Percentiles rank a stretch among this genome's conserved stretches.
These are phyloP conservation scores for Hyaloscypha hepaticicola DNA, from an alignment of 495 filamentous ascomycete species.

Conservation along the genomic window DNA sequence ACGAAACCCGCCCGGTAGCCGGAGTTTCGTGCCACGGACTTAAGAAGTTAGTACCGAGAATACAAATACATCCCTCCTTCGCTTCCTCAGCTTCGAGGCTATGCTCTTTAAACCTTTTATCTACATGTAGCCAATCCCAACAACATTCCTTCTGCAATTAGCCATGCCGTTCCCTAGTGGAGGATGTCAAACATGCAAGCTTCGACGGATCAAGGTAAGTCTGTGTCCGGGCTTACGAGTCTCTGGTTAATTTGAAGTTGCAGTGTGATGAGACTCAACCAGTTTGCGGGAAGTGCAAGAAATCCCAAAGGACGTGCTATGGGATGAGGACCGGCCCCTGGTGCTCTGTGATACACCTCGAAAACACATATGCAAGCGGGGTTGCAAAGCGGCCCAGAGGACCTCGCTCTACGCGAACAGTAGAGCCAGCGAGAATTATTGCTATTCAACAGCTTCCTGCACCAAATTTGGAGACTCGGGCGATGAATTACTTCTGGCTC, in stretches of 20 bases:
- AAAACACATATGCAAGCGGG: slow-evolving; percentile 35
- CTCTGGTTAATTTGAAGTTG: not conserved
- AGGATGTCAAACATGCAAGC: slow-evolving; percentile 30
- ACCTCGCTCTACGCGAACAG: slow-evolving; percentile 32
- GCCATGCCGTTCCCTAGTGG: slow-evolving; percentile 21
- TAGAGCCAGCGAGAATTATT: not conserved
- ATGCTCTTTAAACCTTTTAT: too few relatives aligned
- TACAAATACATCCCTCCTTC: too few relatives aligned
- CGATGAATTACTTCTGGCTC: slow-evolving; percentile 30
- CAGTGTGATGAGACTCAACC: slow-evolving; percentile 34
- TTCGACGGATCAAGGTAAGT: slow-evolving; percentile 32
- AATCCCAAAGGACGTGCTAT: slow-evolving; percentile 28
- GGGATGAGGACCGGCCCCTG: slow-evolving; percentile 2
- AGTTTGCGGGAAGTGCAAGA: slow-evolving; percentile 31
- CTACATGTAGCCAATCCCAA: too few relatives aligned
- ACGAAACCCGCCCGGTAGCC: too few relatives aligned
- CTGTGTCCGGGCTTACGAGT: not conserved
- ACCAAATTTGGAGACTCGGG: slow-evolving; percentile 27
- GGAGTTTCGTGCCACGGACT: too few relatives aligned
- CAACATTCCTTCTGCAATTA: too few relatives aligned
- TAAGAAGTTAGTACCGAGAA: too few relatives aligned
- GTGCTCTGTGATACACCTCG: slow-evolving; percentile 30
- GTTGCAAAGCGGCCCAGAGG: slow-evolving; percentile 35
- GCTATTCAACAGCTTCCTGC: slow-evolving; percentile 12
- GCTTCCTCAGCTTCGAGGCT: too few relatives aligned